Percentiles rank a stretch among this genome's conserved stretches.
These are phyloP conservation scores for Phaeolepiota aurea DNA, from an alignment of 768 basidiomycete genomes.

Conservation along the genomic window DNA sequence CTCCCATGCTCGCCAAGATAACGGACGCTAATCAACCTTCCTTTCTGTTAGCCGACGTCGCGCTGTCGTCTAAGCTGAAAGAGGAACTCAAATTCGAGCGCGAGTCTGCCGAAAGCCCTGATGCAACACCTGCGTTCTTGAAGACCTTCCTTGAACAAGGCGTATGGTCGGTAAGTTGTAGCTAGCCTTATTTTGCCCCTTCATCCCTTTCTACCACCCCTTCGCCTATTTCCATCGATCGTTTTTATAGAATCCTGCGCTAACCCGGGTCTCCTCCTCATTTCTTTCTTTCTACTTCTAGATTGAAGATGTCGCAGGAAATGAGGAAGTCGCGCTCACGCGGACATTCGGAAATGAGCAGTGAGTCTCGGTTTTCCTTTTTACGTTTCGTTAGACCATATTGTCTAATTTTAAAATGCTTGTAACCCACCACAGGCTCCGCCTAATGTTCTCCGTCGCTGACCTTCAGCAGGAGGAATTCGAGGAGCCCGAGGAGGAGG, in stretches of 20 bases:
- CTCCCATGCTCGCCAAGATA: neutral
- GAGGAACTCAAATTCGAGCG: constrained; percentile 86
- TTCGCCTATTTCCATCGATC: too few relatives aligned
- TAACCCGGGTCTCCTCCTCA: too few relatives aligned
- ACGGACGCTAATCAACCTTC: constrained; percentile 2
- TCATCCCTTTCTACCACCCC: neutral
- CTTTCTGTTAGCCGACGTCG: constrained; percentile 51
- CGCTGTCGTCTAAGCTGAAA: constrained; percentile 64
- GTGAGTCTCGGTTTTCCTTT: constrained; percentile 35
- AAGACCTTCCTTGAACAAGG: constrained; percentile 64
- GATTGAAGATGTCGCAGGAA: constrained; percentile 63
- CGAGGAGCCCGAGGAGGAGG: constrained; percentile 18
- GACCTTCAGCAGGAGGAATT: constrained; percentile 56
- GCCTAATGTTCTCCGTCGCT: constrained; percentile 86
- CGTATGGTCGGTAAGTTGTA: constrained; percentile 63
- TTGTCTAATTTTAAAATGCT: neutral
- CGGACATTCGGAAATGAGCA: constrained; percentile 87
- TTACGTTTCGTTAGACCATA: constrained; percentile 3
- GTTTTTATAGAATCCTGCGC: too few relatives aligned
- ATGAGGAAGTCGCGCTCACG: constrained; percentile 76
- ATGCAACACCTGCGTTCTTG: constrained; percentile 62
- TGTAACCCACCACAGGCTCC: constrained; percentile 44
- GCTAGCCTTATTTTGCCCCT: neutral
- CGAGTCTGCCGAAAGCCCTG: constrained; percentile 33
- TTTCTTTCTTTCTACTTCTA: too few relatives aligned